Evolutionary conservation across 768 basidiomycete species (phyloP), one percentile per base, ranked within the genome.

Genomic region (Serendipita sp.): DNA sequence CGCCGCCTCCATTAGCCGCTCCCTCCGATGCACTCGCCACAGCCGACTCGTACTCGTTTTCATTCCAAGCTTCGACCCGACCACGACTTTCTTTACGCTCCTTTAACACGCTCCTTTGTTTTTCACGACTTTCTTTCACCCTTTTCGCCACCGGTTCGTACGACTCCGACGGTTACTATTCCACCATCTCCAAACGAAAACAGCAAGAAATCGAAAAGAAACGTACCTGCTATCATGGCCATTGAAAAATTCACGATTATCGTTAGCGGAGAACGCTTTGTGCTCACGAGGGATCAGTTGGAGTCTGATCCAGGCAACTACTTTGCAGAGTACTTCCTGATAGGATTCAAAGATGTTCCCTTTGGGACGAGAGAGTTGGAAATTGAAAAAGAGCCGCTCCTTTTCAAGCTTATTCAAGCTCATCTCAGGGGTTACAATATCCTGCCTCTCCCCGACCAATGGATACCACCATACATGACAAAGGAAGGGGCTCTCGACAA

Each of bases 391-490:
- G 56, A 60, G 2, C 56, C 56, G 35, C 35, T 60, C 28, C 34
- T 60, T 1, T 60, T 60, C 35, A 30, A 38, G 35, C 35, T 60
- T 10, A 60, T 60, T 35, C 56, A 60, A 36, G 56, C 56, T 8
- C 56, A 60, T 36, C 35, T 60, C 10, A 4, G 56, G 2, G 56
- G 56, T 10, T 60, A 60, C 56, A 28, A 60, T 32, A 38, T 60
- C 56, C 35, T 60, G 1, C 56, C 56, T 5, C 34, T 60, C 16
- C 35, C 56, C 28, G 56, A 60, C 35, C 56, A 60, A 60, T 60
- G 23, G 28, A 38, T 60, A n/a, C 56, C 56, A 35, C 56, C 56
- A 28, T 60, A 60, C 28, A 60, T 60, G 56, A 60, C 56, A 23
- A 60, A 32, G 34, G 56, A 60, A 35, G 56, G 56, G 4, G 56